These are phyloP conservation scores for Dioszegia aurantiaca DNA, from an alignment of 768 basidiomycete genomes.

Conservation along the genomic window DNA sequence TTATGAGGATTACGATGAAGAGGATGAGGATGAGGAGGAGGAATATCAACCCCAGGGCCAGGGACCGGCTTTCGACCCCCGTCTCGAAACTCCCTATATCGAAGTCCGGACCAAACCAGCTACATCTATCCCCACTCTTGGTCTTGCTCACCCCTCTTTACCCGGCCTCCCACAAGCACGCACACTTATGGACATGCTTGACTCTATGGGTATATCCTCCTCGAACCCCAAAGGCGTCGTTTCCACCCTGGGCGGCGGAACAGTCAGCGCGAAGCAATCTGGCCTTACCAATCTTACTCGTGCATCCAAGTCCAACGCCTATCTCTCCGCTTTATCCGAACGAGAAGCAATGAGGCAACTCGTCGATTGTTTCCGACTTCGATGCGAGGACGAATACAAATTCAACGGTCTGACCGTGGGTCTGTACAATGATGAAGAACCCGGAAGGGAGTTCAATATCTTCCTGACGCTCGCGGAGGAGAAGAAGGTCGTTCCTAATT, in stretches of 20 bases:
- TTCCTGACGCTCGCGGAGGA: background rate
- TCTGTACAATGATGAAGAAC: background rate
- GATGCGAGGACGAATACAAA: slow-evolving; percentile 14
- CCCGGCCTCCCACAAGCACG: no score
- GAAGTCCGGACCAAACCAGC: no score
- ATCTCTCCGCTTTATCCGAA: background rate
- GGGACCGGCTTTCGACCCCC: no score
- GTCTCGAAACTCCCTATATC: no score
- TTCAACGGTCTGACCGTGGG: slow-evolving; percentile 1
- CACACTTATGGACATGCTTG: background rate
- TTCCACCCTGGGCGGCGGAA: no score
- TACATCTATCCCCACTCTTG: no score
- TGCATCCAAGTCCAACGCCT: background rate
- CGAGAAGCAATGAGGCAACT: slow-evolving; percentile 2
- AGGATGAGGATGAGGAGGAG: no score
- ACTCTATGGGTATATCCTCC: background rate
- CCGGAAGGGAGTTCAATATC: background rate
- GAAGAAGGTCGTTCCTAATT: background rate
- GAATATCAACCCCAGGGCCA: no score
- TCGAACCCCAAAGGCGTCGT: no score
- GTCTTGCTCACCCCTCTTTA: no score
- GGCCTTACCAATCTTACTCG: background rate
- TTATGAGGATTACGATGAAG: no score
- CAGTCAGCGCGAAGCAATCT: background rate
- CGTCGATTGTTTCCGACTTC: slow-evolving; percentile 12